Conservation (phyloP, 73 alveolate species). For the Symbiodinium pilosum region DNA sequence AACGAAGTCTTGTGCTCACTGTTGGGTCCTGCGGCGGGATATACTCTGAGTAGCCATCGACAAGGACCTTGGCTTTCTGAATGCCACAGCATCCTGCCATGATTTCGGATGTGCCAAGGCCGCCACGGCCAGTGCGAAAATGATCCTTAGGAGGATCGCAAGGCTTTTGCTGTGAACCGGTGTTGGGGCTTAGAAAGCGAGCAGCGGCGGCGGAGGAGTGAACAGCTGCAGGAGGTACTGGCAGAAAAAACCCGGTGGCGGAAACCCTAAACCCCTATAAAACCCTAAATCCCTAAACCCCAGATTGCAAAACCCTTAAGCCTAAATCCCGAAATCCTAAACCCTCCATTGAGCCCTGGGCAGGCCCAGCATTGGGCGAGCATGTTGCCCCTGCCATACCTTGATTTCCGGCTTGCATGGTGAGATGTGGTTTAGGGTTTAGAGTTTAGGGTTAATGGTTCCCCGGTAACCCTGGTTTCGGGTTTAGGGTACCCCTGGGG, state of each 20-base stretch:
- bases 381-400: no score
- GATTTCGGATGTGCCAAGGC: background rate
- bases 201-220: no score
- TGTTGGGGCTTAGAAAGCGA: no score
- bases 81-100: background rate
- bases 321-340: background rate
- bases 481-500: background rate
- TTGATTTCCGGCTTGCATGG: no score
- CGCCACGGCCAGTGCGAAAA: no score
- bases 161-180: no score
- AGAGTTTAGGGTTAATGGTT: background rate
- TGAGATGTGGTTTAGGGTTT: background rate
- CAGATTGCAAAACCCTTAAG: background rate
- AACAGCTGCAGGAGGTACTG: no score
- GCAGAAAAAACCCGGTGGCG: no score
- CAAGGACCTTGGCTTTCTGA: constrained; percentile 5
- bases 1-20: no score
- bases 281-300: background rate
- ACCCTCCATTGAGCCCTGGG: background rate
- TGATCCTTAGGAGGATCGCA: no score
- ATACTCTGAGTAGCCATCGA: constrained; percentile 19
- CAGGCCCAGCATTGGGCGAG: no score
- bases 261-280: background rate
- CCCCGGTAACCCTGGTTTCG: background rate
- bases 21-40: constrained; percentile 41